Base-by-base conservation (phyloP, 257 asterid species). In the Anisodus tanguticus region DNA sequence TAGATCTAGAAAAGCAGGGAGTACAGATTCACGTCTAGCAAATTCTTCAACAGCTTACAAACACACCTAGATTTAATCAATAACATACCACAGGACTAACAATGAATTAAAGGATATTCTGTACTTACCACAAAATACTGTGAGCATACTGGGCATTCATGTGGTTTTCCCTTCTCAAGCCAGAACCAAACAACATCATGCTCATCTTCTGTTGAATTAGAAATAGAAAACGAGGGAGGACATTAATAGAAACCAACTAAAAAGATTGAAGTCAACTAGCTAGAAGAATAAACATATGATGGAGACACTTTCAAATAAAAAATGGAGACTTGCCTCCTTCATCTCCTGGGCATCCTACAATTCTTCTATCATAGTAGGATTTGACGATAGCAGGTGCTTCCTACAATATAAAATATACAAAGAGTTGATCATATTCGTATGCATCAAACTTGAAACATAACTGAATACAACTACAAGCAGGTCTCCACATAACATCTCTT, bases 171-270 rank as follows among this genome's bases (percentile, higher is more conserved):
- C 92, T 97, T 94, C 97, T 94, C 97, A 66, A 97, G 92, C 99
- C 98, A 95, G 89, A 97, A 97, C 99, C 99, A 97, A 83, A 95
- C 98, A 85, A 97, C 97, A 57, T 97, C 99, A 60, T 97, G 99
- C 87, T 97, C 99, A 86, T 97, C 98, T 90, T 97, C 99, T 97
- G 94, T 84, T 70, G 71, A 81, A 82, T 83, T 84, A 67, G 35
- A 43, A 8, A 35, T 62, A 83, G 54, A 53, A 80, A 71, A 79
- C 37, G 22, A 4, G 31, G 47, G 64, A 7, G 64, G 64, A 26
- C 64, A 77, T 77, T 8, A 77, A 54, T 74, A 74, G 22, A 53
- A 53, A 53, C 64, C 81, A 77, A 77, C 82, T 53, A 51, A 77
- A 49, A 3, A 26, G 62, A 76, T 22, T 51, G 81, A 31, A 77